phyloP scores from a whole-genome alignment of 768 basidiomycete genomes.

The Nevesoporus exiguus region DNA sequence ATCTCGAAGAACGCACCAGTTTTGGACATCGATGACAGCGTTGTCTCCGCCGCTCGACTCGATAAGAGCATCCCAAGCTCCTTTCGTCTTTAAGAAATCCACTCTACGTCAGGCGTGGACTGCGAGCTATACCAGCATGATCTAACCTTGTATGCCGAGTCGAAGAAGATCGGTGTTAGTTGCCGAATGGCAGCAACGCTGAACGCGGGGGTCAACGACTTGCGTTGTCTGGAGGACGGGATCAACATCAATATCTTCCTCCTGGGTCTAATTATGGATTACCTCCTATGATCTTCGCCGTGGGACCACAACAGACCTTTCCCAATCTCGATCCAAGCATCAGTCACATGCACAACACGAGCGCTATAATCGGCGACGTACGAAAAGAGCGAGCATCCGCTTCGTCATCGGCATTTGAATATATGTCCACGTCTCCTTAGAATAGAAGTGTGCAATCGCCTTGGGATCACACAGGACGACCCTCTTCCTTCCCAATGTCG shows the following conservation, averaged over 20 bases:
- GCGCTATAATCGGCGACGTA: neutral
- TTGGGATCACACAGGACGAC: slow-evolving; percentile 42
- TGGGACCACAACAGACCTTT: slow-evolving; percentile 31
- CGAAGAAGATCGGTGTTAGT: slow-evolving; percentile 37
- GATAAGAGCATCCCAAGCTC: slow-evolving; percentile 29
- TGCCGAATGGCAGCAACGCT: slow-evolving; percentile 12
- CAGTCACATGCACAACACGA: slow-evolving; percentile 19
- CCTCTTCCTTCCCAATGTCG: slow-evolving; percentile 7
- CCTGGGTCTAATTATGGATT: neutral
- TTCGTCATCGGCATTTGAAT: slow-evolving; percentile 37
- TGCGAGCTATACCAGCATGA: neutral
- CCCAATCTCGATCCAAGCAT: slow-evolving; percentile 15
- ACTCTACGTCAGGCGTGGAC: neutral
- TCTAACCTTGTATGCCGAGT: slow-evolving; percentile 30
- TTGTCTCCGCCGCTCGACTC: slow-evolving; percentile 12
- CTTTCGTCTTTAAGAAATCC: slow-evolving; percentile 22
- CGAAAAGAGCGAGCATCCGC: slow-evolving; percentile 26
- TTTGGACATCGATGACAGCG: slow-evolving; percentile 36
- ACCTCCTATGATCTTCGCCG: slow-evolving; percentile 48
- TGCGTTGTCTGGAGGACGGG: slow-evolving; percentile 31
- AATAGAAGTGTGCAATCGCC: slow-evolving; percentile 16
- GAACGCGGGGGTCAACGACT: slow-evolving; percentile 5
- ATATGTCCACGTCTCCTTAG: slow-evolving; percentile 34
- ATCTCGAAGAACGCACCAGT: slow-evolving; percentile 18
- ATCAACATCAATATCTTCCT: neutral